Percentiles rank a stretch among this genome's conserved stretches.
These are phyloP conservation scores for Xylariaceae sp. DNA, from an alignment of 2,329 filamentous ascomycete genomes.

Conservation along the genomic window DNA sequence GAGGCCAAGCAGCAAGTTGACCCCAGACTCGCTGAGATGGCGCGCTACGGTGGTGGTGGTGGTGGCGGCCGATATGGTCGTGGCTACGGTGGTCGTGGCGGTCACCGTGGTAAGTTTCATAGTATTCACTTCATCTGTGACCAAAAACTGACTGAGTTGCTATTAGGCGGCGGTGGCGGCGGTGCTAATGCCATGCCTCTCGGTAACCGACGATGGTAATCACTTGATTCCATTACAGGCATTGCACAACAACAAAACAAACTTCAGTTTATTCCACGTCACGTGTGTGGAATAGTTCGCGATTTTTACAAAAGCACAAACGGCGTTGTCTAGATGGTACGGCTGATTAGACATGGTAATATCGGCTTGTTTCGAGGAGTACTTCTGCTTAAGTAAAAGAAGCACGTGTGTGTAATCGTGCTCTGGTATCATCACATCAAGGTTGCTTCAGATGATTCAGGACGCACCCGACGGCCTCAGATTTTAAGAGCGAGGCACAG, in stretches of 20 bases:
- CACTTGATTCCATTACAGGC: slow-evolving; percentile 4
- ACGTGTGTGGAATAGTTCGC: slow-evolving; percentile 15
- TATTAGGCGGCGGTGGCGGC: slow-evolving; percentile 38
- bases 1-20: slow-evolving; percentile 99
- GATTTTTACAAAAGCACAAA: slow-evolving; percentile 30
- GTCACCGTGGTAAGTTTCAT: slow-evolving; percentile 35
- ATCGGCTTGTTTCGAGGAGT: slow-evolving; percentile 19
- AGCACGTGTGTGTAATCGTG: slow-evolving; percentile 16
- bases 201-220: slow-evolving; percentile 34
- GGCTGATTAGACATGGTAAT: slow-evolving; percentile 33
- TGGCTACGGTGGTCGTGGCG: slow-evolving; percentile 58
- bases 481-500: slow-evolving; percentile 9
- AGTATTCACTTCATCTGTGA: background rate
- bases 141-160: slow-evolving; percentile 20
- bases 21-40: slow-evolving; percentile 92
- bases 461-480: slow-evolving; percentile 3
- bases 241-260: background rate
- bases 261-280: slow-evolving; percentile 11
- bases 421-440: slow-evolving; percentile 16
- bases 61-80: slow-evolving; percentile 66
- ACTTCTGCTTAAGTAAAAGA: slow-evolving; percentile 24
- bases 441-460: slow-evolving; percentile 2
- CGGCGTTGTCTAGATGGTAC: slow-evolving; percentile 33
- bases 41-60: slow-evolving; percentile 80
- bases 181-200: slow-evolving; percentile 38